Percentiles rank a stretch among this genome's conserved stretches.
phyloP scores from a whole-genome alignment of 2,329 filamentous ascomycete genomes.

The Aspergillus fischeri region DNA sequence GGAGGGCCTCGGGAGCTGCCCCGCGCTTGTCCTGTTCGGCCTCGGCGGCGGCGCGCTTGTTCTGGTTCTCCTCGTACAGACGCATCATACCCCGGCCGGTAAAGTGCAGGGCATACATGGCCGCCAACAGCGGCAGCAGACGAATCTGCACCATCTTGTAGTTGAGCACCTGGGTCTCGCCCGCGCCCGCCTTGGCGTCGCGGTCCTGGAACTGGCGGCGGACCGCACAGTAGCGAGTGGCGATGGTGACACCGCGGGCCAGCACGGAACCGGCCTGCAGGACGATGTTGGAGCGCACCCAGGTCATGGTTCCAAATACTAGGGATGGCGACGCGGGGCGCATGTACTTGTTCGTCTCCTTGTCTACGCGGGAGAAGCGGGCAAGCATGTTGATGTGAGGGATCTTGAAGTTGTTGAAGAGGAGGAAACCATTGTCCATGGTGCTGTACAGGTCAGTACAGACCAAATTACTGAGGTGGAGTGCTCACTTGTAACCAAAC shows the following conservation, averaged over 20 bases:
- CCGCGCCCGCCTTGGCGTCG: constrained; percentile 56
- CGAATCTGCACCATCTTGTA: constrained; percentile 78
- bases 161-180: constrained; percentile 72
- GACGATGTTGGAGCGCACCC: constrained; percentile 69
- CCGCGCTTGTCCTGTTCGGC: constrained; percentile 48
- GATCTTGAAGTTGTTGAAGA: constrained; percentile 72
- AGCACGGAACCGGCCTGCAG: constrained; percentile 68
- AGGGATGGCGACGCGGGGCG: constrained; percentile 63
- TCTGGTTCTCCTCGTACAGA: constrained; percentile 68
- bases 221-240: constrained; percentile 68
- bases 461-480: no score
- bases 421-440: constrained; percentile 77
- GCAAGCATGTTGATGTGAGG: constrained; percentile 71
- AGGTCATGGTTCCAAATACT: constrained; percentile 72
- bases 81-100: constrained; percentile 73
- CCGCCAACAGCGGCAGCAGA: constrained; percentile 66
- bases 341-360: constrained; percentile 63
- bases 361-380: constrained; percentile 66
- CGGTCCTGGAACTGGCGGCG: constrained; percentile 75
- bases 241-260: constrained; percentile 73
- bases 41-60: constrained; percentile 52
- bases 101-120: constrained; percentile 74
- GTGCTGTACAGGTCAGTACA: constrained; percentile 42
- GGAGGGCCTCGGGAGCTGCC: constrained; percentile 64
- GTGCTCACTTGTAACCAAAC: constrained; percentile 63